phyloP scores from a whole-genome alignment of 2,329 filamentous ascomycete genomes.

The Aplosporella prunicola region DNA sequence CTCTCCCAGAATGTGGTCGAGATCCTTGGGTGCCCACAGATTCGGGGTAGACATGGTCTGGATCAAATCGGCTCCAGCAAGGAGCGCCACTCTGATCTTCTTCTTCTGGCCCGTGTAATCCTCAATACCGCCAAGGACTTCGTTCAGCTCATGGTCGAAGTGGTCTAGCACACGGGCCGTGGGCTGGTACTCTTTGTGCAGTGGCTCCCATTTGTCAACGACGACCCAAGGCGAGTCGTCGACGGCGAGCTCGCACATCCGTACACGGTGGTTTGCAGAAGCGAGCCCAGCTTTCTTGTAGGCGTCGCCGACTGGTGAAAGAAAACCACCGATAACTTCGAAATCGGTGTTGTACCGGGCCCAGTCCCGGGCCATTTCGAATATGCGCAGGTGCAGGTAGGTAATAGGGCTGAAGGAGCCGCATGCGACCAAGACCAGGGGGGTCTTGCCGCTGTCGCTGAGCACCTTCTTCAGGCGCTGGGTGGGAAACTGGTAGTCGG shows the following conservation, averaged over 20 bases:
- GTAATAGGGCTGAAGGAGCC: conserved; percentile 65
- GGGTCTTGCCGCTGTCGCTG: conserved; percentile 43
- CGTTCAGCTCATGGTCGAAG: conserved; percentile 83
- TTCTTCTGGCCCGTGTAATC: conserved; percentile 56
- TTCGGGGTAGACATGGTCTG: conserved; percentile 43
- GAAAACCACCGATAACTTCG: conserved; percentile 59
- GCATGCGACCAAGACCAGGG: conserved; percentile 60
- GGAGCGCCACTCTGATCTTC: conserved; percentile 64
- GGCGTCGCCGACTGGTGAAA: conserved; percentile 11
- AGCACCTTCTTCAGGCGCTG: conserved; percentile 50
- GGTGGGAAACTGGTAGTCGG: conserved; percentile 52
- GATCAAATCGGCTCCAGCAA: conserved; percentile 57
- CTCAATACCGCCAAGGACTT: conserved; percentile 63
- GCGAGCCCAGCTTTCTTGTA: conserved; percentile 64
- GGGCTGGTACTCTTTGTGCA: conserved; percentile 73
- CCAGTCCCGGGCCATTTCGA: conserved; percentile 77
- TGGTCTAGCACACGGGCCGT: conserved; percentile 87
- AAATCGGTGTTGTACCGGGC: conserved; percentile 60
- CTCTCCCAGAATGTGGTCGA: conserved; percentile 77
- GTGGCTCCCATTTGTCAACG: conserved; percentile 51
- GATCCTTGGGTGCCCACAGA: conserved; percentile 75
- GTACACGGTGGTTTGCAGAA: conserved; percentile 61
- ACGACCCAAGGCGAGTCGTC: conserved; percentile 49
- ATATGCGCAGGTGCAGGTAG: conserved; percentile 75
- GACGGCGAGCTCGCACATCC: conserved; percentile 80